Evolutionary conservation across 768 basidiomycete genomes (phyloP).

Genomic region (Termitomyces heimii): DNA sequence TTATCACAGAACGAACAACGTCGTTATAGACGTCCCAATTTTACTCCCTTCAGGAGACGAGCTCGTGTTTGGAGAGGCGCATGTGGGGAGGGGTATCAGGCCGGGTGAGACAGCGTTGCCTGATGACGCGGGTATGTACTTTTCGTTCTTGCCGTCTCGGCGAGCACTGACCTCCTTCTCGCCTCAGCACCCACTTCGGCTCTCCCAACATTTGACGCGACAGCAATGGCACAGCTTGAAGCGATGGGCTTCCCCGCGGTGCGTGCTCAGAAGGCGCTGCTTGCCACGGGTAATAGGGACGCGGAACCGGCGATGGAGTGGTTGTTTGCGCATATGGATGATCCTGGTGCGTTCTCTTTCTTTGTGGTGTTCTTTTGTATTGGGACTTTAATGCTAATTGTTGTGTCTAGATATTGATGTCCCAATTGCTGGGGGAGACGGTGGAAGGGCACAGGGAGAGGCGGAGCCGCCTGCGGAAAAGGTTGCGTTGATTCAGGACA

Average conservation of each 20-base stretch:
- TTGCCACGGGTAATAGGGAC: constrained; percentile 77
- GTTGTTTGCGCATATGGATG: constrained; percentile 94
- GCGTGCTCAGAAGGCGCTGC: constrained; percentile 84
- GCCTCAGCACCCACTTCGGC: constrained; percentile 19
- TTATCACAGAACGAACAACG: background rate
- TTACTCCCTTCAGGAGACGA: constrained; percentile 52
- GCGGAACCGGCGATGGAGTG: constrained; percentile 90
- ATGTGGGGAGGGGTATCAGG: constrained; percentile 68
- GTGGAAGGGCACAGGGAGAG: constrained; percentile 20
- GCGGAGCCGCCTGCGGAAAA: constrained; percentile 66
- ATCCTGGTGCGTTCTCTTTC: constrained; percentile 53
- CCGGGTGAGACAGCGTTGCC: constrained; percentile 65
- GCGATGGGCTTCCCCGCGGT: constrained; percentile 88
- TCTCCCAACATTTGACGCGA: constrained; percentile 66
- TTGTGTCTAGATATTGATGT: constrained; percentile 70
- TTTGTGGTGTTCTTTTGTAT: background rate
- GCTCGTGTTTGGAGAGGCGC: constrained; percentile 52
- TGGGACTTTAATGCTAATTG: too few relatives aligned
- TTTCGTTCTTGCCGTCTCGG: background rate
- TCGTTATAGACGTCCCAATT: constrained; percentile 81
- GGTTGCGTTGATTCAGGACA: constrained; percentile 71
- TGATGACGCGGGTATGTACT: constrained; percentile 32
- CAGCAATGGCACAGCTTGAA: constrained; percentile 69
- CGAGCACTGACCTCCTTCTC: background rate
- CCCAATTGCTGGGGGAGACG: constrained; percentile 61